A percentile compares a stretch with the other conserved stretches of the same genome.
These are phyloP conservation scores for Sistotremastrum suecicum DNA, from an alignment of 768 basidiomycete genomes.

Conservation along the genomic window DNA sequence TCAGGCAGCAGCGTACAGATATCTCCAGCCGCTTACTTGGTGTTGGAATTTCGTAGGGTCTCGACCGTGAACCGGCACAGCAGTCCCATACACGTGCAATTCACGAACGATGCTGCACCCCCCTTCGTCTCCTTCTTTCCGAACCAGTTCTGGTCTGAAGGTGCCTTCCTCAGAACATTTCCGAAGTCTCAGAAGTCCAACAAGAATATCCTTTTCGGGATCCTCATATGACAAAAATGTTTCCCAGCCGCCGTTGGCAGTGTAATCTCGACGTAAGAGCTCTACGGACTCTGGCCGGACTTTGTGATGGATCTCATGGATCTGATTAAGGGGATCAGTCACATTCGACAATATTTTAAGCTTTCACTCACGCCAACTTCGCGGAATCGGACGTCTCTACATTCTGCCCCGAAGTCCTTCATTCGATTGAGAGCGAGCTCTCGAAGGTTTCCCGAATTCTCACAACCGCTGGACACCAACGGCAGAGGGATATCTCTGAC, in stretches of 20 bases:
- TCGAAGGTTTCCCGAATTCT: slow-evolving; percentile 93
- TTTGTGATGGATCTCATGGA: slow-evolving; percentile 98
- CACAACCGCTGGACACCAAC: slow-evolving; percentile 90
- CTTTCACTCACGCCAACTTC: slow-evolving; percentile 78
- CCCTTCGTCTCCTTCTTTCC: slow-evolving; percentile 53
- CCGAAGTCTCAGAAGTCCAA: slow-evolving; percentile 80
- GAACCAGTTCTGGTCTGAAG: slow-evolving; percentile 83
- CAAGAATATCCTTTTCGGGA: slow-evolving; percentile 89
- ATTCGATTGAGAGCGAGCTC: slow-evolving; percentile 93
- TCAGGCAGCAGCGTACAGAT: slow-evolving; percentile 1
- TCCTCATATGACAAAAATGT: slow-evolving; percentile 99
- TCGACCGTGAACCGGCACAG: slow-evolving; percentile 90
- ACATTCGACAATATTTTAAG: slow-evolving; percentile 1
- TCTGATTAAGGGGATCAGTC: slow-evolving; percentile 28
- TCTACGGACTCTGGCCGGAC: slow-evolving; percentile 92
- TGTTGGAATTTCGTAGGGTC: slow-evolving; percentile 99
- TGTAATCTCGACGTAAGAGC: slow-evolving; percentile 87
- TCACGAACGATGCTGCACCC: slow-evolving; percentile 89
- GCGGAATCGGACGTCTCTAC: slow-evolving; percentile 91
- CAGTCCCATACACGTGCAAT: slow-evolving; percentile 95
- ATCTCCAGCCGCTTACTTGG: slow-evolving; percentile 34
- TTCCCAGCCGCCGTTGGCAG: slow-evolving; percentile 98
- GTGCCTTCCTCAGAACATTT: slow-evolving; percentile 97
- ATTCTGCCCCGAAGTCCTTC: slow-evolving; percentile 98
- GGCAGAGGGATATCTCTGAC: slow-evolving; percentile 91